These are phyloP conservation scores for Leccinum subtestaceum DNA, from an alignment of 768 basidiomycete genomes.

Conservation along the genomic window DNA sequence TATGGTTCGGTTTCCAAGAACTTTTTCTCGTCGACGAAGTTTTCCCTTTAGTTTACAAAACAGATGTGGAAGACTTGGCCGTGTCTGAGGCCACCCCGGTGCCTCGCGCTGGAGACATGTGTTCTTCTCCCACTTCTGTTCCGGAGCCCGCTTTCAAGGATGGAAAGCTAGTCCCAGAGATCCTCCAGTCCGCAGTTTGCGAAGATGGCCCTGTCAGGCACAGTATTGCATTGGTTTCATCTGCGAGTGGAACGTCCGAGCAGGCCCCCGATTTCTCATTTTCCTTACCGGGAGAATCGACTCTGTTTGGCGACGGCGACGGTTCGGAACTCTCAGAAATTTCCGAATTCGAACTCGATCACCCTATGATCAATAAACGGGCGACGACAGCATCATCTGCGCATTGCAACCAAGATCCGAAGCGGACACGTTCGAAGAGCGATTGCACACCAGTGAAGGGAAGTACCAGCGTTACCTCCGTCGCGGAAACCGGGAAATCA, in stretches of 20 bases:
- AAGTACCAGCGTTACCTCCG: not conserved
- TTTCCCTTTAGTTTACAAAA: conserved; percentile 27
- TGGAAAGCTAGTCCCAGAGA: not conserved
- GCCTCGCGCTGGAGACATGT: not conserved
- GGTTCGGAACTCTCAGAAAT: conserved; percentile 32
- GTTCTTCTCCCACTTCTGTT: not conserved
- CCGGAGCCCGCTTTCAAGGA: not conserved
- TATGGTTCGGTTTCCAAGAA: not conserved
- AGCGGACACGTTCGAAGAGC: not conserved
- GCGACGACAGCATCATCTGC: not conserved
- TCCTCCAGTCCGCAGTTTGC: not conserved
- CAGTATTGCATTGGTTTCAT: not conserved
- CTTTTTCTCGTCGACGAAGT: not conserved
- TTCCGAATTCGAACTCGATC: conserved; percentile 29
- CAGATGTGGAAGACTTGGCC: conserved; percentile 19
- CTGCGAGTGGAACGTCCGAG: not conserved
- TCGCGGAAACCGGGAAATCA: not conserved
- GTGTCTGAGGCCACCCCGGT: not conserved
- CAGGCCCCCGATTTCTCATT: not conserved
- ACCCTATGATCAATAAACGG: not conserved
- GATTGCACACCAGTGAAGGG: conserved; percentile 14
- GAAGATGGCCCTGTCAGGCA: not conserved
- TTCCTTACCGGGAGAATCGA: conserved; percentile 1
- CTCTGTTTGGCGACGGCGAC: conserved; percentile 19
- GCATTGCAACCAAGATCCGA: not conserved